Evolutionary conservation across 805 yeast genomes (phyloP), one percentile per base, ranked within the genome.

Genomic region (Kluyveromyces siamensis): DNA sequence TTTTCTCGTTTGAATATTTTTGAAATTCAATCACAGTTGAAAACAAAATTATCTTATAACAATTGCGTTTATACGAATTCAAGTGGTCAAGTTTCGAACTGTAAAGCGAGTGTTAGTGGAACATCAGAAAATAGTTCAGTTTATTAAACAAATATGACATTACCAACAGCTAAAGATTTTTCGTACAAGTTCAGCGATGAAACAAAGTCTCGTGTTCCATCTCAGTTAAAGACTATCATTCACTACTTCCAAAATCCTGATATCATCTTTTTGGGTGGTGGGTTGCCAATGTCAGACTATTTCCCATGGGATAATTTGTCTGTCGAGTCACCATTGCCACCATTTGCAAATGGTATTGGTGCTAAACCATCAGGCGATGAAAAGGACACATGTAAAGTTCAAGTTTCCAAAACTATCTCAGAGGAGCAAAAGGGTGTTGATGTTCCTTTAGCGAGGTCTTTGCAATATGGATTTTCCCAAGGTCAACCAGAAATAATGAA

Each of bases 211-310:
- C 84, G 98, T 71, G 71, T 75, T 45, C 79, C 84, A 36, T 88
- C 96, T 11, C 83, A 87, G 13, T 76, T 91, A 68, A 91, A 93
- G 71, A 70, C 80, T 38, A 95, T 95, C 16, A 87, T 91, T 74
- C 81, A 80, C 62, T 84, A 85, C 72, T 84, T 72, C 61, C 71
- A 72, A 40, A 75, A 79, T 54, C 96, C 96, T 35, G 79, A 83
- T 47, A 74, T 93, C 62, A 81, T 88, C 49, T 90, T 89, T 63
- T 77, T 91, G 48, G 98, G 97, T 48, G 99, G 98, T 59, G 99
- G 99, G 8, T 77, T 91, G 58, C 99, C 99, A 13, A 71, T 87
- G 65, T 72, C 96, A 25, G 91, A 85, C 54, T 85, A 87, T 69
- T 91, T 91, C 77, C 98, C 99, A 41, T 87, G 91, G 77, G 87